Evolutionary conservation across 805 yeast genomes (phyloP).

Genomic region (Komagataella ulmi): DNA sequence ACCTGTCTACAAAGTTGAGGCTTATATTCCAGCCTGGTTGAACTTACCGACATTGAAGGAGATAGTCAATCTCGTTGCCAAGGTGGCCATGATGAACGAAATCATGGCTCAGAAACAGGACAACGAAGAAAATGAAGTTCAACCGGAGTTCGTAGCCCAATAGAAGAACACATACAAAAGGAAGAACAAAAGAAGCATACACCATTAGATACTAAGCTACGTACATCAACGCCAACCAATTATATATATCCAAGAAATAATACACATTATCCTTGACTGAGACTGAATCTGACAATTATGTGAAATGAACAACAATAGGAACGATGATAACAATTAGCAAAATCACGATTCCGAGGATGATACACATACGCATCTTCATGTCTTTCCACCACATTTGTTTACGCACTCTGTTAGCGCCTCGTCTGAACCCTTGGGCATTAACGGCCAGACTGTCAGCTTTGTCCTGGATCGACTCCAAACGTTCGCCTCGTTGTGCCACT

Average conservation of each 20-base stretch:
- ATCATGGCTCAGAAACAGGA: neutral
- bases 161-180: neutral
- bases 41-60: slow-evolving; percentile 81
- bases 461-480: slow-evolving; percentile 82
- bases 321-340: slow-evolving; percentile 79
- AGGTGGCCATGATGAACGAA: slow-evolving; percentile 10
- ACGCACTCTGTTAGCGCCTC: slow-evolving; percentile 95
- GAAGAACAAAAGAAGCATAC: neutral
- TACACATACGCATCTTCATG: slow-evolving; percentile 90
- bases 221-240: neutral
- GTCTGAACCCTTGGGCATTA: slow-evolving; percentile 86
- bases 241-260: neutral
- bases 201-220: neutral
- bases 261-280: neutral
- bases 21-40: slow-evolving; percentile 91
- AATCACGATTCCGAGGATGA: slow-evolving; percentile 65
- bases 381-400: slow-evolving; percentile 99
- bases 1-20: slow-evolving; percentile 71
- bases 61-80: slow-evolving; percentile 78
- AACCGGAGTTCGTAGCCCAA: neutral
- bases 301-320: slow-evolving; percentile 86
- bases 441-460: slow-evolving; percentile 88
- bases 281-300: slow-evolving; percentile 4
- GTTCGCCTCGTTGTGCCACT: slow-evolving; percentile 91
- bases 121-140: neutral